Percentiles rank a stretch among this genome's conserved stretches.
Evolutionary conservation across 2,329 filamentous ascomycete species (phyloP).

Genomic region (Massarina eburnea): DNA sequence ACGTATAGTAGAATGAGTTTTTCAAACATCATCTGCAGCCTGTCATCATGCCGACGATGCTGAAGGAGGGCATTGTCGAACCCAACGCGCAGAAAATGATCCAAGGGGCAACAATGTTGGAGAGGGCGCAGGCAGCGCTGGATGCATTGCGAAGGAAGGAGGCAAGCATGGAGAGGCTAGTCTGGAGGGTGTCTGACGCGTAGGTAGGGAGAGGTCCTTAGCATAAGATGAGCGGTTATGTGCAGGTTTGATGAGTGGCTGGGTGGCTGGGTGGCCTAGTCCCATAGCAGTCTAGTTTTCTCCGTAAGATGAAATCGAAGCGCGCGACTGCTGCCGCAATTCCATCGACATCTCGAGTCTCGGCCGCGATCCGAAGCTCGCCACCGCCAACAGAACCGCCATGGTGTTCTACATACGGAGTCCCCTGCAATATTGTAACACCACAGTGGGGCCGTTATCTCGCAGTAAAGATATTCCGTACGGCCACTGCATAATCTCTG

Average conservation of each 20-base stretch:
- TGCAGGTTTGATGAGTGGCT: too few species aligned
- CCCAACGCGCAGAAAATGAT: conserved; percentile 47
- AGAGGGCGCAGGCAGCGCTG: conserved; percentile 48
- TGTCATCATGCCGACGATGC: conserved; percentile 56
- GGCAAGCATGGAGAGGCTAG: conserved; percentile 49
- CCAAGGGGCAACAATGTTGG: conserved; percentile 46
- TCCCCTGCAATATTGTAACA: conserved; percentile 16
- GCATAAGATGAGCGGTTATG: too few species aligned
- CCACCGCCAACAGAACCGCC: too few species aligned
- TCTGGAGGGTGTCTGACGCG: conserved; percentile 40
- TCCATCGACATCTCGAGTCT: too few species aligned
- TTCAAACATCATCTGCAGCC: conserved; percentile 58
- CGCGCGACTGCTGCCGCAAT: too few species aligned
- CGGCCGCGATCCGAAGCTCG: too few species aligned
- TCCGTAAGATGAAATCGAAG: too few species aligned
- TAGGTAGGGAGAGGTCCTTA: neutral
- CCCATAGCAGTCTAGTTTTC: too few species aligned
- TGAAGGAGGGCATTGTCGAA: conserved; percentile 43
- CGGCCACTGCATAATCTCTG: conserved; percentile 18
- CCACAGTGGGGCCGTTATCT: conserved; percentile 11
- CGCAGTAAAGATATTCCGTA: conserved; percentile 8
- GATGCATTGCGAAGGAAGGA: conserved; percentile 47
- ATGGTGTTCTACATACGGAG: too few species aligned
- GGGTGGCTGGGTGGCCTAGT: too few species aligned
- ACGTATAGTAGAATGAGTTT: conserved; percentile 51